Evolutionary conservation across 2,329 filamentous ascomycete species (phyloP), one percentile per base, ranked within the genome.

Genomic region (Capronia coronata): DNA sequence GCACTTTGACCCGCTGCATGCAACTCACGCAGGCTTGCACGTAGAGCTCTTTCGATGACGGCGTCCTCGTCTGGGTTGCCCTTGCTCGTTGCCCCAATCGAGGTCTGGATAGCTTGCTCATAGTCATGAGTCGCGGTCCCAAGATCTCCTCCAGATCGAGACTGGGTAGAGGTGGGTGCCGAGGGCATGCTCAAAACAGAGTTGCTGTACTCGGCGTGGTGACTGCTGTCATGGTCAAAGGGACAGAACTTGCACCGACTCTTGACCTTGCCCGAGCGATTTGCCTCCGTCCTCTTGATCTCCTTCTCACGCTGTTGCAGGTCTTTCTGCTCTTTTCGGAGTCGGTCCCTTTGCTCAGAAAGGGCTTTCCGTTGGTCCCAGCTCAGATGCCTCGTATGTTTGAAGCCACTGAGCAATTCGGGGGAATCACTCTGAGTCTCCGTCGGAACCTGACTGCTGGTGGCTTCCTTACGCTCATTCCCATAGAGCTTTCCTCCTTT

Each of bases 1-100:
- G 27, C 38, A 23, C 42, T 30, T 14, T 67, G 59, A 6, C 63
- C 60, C 7, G 61, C 59, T 13, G 62, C 61, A 48, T 76, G 69
- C 7, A 82, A 64, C 58, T 86, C 81, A 11, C 69, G 71, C 13
- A 93, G 73, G 55, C 84, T 87, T 3, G 84, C 81, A 11, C 85
- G 75, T 43, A 94, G 84, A 1, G 86, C 86, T 16, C 79, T 74
- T 62, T 89, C 87, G 41, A 94, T 75, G 51, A 78, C 72, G 18
- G 75, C 75, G 61, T 93, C 87, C 64, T 93, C 84, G 16, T 79
- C 74, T 0, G 74, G 63, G 55, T 91, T 75, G 9, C 87, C 86
- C 1, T 71, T 75, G 0, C 85, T 89, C 0, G 85, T 88, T 62
- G 84, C 77, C 6, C 72, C 70, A 1, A 93, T 83, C 1, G 84